Percentiles rank a stretch among this genome's conserved stretches.
Evolutionary conservation across 352 stramenopile species (phyloP).

Genomic region (Phytophthora pisi): DNA sequence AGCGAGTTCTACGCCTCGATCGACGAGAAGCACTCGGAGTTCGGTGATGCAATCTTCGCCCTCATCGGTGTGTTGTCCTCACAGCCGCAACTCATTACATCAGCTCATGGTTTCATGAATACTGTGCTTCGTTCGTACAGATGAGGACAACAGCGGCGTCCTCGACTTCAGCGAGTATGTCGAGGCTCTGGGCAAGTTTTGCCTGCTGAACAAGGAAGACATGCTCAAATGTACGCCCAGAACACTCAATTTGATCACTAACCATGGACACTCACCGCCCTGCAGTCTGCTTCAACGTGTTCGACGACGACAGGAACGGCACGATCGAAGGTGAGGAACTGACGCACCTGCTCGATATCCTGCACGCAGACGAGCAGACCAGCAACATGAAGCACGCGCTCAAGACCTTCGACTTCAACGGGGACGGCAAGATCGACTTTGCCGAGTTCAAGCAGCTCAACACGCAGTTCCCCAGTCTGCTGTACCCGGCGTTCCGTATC

Average conservation of each 20-base stretch:
- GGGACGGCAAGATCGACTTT: constrained; percentile 78
- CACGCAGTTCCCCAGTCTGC: constrained; percentile 61
- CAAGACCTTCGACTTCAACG: constrained; percentile 71
- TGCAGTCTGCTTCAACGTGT: constrained; percentile 81
- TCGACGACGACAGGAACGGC: constrained; percentile 73
- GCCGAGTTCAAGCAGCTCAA: constrained; percentile 70
- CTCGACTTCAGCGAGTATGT: constrained; percentile 82
- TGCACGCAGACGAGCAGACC: constrained; percentile 64
- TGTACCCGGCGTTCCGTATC: constrained; percentile 77
- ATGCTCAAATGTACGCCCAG: constrained; percentile 65
- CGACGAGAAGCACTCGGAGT: constrained; percentile 70
- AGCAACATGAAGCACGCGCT: constrained; percentile 77
- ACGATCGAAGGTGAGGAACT: constrained; percentile 75
- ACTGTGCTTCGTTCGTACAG: constrained; percentile 10
- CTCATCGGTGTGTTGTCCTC: constrained; percentile 49
- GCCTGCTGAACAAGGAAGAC: constrained; percentile 73
- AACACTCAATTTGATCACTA: background rate
- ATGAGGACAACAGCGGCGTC: constrained; percentile 74
- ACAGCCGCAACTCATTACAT: background rate
- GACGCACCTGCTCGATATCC: constrained; percentile 66
- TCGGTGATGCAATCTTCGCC: constrained; percentile 76
- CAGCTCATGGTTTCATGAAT: background rate
- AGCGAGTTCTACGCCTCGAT: constrained; percentile 74
- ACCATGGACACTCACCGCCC: background rate
- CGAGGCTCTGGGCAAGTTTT: constrained; percentile 78